Evolutionary conservation across 2,329 filamentous ascomycete species (phyloP).

Genomic region (Aurifilum marmelostoma): DNA sequence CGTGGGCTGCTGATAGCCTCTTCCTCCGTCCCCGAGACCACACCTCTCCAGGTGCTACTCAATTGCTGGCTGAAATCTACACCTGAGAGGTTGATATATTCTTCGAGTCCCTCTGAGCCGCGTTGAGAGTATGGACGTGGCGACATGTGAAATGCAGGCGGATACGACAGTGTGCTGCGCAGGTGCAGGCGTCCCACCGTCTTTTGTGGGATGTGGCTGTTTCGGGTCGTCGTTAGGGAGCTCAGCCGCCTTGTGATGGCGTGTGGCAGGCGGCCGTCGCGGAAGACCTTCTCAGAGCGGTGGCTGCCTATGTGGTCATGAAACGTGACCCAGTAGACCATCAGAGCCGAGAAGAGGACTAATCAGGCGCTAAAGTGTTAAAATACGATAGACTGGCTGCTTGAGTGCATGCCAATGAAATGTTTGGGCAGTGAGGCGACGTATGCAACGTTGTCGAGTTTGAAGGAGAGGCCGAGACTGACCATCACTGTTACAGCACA

Average conservation of each 20-base stretch:
- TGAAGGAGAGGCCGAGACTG: conserved; percentile 35
- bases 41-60: background rate
- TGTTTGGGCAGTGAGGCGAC: background rate
- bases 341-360: conserved; percentile 59
- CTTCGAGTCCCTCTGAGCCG: background rate
- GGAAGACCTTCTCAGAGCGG: background rate
- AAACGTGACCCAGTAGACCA: conserved; percentile 53
- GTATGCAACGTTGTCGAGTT: no score
- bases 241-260: background rate
- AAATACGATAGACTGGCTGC: background rate
- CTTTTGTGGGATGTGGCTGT: background rate
- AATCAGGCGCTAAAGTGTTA: background rate
- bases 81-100: background rate
- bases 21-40: background rate
- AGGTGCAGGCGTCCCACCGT: background rate
- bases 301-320: conserved; percentile 39
- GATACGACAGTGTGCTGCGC: background rate
- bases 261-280: background rate
- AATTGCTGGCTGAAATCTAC: background rate
- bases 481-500: conserved; percentile 68
- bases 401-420: background rate
- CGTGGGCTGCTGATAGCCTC: background rate
- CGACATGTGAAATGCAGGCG: background rate
- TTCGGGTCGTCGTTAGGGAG: background rate
- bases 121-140: background rate